Conservation (phyloP, 2,329 filamentous ascomycete species). For the Cladophialophora yegresii region DNA sequence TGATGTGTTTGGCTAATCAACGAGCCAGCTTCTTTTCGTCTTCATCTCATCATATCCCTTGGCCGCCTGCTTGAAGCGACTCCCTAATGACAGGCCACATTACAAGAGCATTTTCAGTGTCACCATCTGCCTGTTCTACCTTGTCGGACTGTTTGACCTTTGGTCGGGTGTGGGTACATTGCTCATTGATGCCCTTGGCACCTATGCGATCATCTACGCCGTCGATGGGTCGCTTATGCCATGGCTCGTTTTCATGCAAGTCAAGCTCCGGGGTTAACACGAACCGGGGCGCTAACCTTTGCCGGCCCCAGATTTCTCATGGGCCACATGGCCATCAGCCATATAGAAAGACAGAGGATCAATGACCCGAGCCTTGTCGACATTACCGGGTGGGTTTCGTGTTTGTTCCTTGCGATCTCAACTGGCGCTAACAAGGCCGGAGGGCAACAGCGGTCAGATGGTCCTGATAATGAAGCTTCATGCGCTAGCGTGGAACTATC, state of each 20-base stretch:
- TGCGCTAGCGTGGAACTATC: conserved; percentile 97
- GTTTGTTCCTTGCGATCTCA: neutral
- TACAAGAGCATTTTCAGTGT: conserved; percentile 89
- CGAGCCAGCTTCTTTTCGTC: conserved; percentile 69
- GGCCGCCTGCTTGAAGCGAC: conserved; percentile 80
- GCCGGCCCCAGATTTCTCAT: conserved; percentile 59
- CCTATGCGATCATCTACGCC: conserved; percentile 81
- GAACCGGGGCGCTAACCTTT: neutral
- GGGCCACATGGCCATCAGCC: conserved; percentile 90
- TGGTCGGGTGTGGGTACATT: conserved; percentile 81
- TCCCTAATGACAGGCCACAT: conserved; percentile 80
- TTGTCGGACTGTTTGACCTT: conserved; percentile 89
- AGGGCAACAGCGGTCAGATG: conserved; percentile 71
- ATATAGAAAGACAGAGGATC: conserved; percentile 76
- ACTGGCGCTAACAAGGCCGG: neutral
- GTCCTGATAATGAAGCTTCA: conserved; percentile 96
- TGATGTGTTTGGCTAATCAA: neutral
- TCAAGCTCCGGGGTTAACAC: neutral
- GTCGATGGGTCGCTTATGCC: conserved; percentile 92
- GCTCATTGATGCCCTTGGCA: conserved; percentile 72
- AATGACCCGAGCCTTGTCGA: conserved; percentile 70
- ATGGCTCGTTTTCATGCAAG: conserved; percentile 75
- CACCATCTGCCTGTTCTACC: conserved; percentile 78
- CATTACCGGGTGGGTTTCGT: conserved; percentile 64
- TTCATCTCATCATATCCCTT: conserved; percentile 92